Evolutionary conservation across 2,329 filamentous ascomycete genomes (phyloP).

Genomic region (Stenocarpella maydis): DNA sequence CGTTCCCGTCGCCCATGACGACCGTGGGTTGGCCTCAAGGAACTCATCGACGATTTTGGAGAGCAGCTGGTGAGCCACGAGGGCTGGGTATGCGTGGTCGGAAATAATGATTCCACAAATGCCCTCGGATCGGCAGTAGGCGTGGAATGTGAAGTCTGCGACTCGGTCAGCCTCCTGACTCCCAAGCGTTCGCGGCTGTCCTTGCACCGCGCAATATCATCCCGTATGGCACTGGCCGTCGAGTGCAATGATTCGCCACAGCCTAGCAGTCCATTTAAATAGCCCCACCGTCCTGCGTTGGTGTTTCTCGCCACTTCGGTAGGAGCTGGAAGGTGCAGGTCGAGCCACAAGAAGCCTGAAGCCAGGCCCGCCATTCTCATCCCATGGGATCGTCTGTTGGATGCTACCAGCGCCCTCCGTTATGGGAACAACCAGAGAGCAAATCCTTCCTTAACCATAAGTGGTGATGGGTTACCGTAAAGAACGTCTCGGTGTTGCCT

Average conservation of each 20-base stretch:
- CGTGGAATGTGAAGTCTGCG: constrained; percentile 76
- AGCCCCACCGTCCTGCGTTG: background rate
- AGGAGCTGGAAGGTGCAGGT: accelerated
- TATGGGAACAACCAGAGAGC: background rate
- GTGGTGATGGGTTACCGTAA: background rate
- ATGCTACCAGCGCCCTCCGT: too few species aligned
- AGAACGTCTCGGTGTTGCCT: background rate
- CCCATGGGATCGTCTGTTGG: background rate
- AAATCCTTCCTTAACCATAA: too few species aligned
- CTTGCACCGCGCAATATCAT: background rate
- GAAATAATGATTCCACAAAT: constrained; percentile 80
- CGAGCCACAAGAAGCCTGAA: background rate
- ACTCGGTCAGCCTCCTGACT: background rate
- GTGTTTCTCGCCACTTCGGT: background rate
- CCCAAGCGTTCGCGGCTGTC: background rate
- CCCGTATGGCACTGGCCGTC: constrained; percentile 9
- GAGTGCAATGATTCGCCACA: background rate
- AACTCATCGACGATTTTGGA: constrained; percentile 92
- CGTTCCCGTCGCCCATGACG: constrained; percentile 67
- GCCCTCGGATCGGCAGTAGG: constrained; percentile 78
- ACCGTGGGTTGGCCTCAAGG: constrained; percentile 75
- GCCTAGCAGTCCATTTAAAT: background rate
- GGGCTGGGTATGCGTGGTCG: constrained; percentile 71
- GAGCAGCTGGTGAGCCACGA: constrained; percentile 51
- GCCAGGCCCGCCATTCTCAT: background rate